A percentile compares a stretch with the other conserved stretches of the same genome.
These are phyloP conservation scores for Mortierella claussenii DNA, from an alignment of 192 early-diverging fungal species.

Conservation along the genomic window DNA sequence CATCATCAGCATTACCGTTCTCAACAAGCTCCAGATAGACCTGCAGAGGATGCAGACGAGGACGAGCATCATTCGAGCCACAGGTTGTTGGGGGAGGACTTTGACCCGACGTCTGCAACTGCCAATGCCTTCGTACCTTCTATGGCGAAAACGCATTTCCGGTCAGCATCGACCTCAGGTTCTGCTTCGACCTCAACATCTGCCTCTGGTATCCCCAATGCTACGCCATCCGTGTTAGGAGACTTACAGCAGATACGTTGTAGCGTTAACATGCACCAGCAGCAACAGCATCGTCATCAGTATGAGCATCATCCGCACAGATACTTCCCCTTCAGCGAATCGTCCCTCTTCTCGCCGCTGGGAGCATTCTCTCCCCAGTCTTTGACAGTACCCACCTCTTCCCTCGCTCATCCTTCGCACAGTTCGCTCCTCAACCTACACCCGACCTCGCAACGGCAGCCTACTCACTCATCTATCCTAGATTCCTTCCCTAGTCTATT, in stretches of 20 bases:
- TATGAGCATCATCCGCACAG: constrained; percentile 26
- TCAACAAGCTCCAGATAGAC: neutral
- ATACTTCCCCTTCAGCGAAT: constrained; percentile 22
- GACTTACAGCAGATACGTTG: constrained; percentile 6
- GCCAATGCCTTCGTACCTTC: neutral
- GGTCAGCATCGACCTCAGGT: too few relatives aligned
- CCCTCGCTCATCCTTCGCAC: constrained; percentile 15
- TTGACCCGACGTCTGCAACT: constrained; percentile 3
- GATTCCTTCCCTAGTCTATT: constrained; percentile 33
- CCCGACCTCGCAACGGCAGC: constrained; percentile 4
- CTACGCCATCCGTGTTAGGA: neutral
- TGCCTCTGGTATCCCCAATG: neutral
- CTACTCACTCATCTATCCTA: constrained; percentile 33
- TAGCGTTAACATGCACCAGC: constrained; percentile 13
- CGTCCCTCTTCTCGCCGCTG: constrained; percentile 17
- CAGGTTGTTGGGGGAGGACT: constrained; percentile 27
- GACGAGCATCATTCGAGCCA: constrained; percentile 34
- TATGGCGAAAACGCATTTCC: neutral
- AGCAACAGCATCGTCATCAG: constrained; percentile 7
- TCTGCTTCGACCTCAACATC: constrained; percentile 19
- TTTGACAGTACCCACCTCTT: constrained; percentile 2
- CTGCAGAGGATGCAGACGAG: constrained; percentile 8
- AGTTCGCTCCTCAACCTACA: constrained; percentile 10
- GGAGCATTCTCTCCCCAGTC: constrained; percentile 11
- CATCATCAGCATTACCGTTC: neutral